These are phyloP conservation scores for Eucalyptus paniculata DNA, from an alignment of 345 rosid genomes.

Conservation along the genomic window DNA sequence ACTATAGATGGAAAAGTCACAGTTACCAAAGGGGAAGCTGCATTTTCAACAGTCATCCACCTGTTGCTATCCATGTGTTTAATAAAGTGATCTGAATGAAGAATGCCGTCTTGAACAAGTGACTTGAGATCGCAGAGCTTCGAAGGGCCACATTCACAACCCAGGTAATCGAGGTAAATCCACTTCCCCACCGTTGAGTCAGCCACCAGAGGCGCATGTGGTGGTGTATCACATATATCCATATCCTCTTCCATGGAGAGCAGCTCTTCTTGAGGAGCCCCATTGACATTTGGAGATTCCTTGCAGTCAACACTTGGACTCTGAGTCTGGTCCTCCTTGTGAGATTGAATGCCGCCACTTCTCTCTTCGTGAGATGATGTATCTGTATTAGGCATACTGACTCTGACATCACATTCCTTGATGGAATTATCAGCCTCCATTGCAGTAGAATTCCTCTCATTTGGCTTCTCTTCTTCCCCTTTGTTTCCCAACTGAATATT, in stretches of 20 bases:
- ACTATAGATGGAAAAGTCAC: constrained; percentile 38
- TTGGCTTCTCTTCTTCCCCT: constrained; percentile 49
- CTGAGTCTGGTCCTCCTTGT: constrained; percentile 34
- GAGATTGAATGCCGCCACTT: constrained; percentile 23
- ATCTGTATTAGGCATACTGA: constrained; percentile 9
- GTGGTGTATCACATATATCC: constrained; percentile 97
- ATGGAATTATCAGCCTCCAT: constrained; percentile 22
- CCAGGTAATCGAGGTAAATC: constrained; percentile 91
- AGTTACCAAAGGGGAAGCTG: constrained; percentile 70
- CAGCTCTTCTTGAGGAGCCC: constrained; percentile 51
- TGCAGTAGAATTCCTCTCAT: constrained; percentile 29
- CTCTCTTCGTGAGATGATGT: constrained; percentile 25
- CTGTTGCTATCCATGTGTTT: constrained; percentile 75
- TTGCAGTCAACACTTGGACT: constrained; percentile 23
- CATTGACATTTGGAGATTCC: constrained; percentile 34
- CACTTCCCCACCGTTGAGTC: constrained; percentile 72
- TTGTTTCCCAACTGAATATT: constrained; percentile 31
- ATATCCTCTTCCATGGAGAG: constrained; percentile 99
- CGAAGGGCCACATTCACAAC: constrained; percentile 81
- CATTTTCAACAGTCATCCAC: constrained; percentile 97
- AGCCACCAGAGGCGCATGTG: constrained; percentile 50
- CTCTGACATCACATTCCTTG: constrained; percentile 53
- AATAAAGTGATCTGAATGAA: constrained; percentile 82
- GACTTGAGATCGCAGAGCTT: constrained; percentile 64
- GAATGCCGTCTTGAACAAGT: constrained; percentile 73